Evolutionary conservation across 1,284 basidiomycete species (phyloP).

Genomic region (Ceraceosorus bombacis): DNA sequence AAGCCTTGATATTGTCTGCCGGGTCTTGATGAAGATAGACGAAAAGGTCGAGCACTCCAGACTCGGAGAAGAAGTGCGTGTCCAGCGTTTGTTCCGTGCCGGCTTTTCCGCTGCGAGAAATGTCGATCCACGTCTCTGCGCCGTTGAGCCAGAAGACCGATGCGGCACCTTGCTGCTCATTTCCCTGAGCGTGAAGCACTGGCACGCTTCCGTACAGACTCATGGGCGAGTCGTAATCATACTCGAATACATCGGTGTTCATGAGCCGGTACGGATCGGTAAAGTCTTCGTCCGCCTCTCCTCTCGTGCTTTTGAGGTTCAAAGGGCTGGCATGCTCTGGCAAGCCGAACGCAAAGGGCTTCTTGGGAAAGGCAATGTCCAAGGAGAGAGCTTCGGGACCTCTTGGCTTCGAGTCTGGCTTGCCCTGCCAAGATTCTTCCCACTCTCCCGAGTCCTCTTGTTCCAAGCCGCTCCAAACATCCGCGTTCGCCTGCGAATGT

Average conservation of each 20-base stretch:
- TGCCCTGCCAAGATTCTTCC: slow-evolving; percentile 78
- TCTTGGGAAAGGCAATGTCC: slow-evolving; percentile 86
- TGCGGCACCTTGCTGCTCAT: slow-evolving; percentile 58
- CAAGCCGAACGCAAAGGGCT: slow-evolving; percentile 83
- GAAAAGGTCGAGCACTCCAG: slow-evolving; percentile 88
- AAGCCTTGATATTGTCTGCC: slow-evolving; percentile 73
- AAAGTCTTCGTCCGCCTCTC: slow-evolving; percentile 34
- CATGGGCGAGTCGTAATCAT: slow-evolving; percentile 81
- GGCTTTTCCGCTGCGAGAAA: slow-evolving; percentile 45
- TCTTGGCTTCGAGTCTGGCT: slow-evolving; percentile 90
- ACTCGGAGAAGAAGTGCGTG: slow-evolving; percentile 95
- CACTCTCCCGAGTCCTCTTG: slow-evolving; percentile 64
- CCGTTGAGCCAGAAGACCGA: slow-evolving; percentile 83
- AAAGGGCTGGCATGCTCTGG: slow-evolving; percentile 92
- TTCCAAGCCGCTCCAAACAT: slow-evolving; percentile 42
- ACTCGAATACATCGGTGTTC: slow-evolving; percentile 97
- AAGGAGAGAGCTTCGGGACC: slow-evolving; percentile 92
- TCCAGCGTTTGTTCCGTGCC: slow-evolving; percentile 22
- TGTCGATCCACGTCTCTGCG: slow-evolving; percentile 92
- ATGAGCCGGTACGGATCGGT: slow-evolving; percentile 85
- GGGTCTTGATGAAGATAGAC: slow-evolving; percentile 83
- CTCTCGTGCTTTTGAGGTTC: slow-evolving; percentile 59
- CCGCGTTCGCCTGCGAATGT: slow-evolving; percentile 2
- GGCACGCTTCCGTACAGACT: slow-evolving; percentile 68
- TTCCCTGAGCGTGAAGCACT: slow-evolving; percentile 75